Evolutionary conservation across 2,329 filamentous ascomycete species (phyloP).

Genomic region (Plenodomus biglobosus): DNA sequence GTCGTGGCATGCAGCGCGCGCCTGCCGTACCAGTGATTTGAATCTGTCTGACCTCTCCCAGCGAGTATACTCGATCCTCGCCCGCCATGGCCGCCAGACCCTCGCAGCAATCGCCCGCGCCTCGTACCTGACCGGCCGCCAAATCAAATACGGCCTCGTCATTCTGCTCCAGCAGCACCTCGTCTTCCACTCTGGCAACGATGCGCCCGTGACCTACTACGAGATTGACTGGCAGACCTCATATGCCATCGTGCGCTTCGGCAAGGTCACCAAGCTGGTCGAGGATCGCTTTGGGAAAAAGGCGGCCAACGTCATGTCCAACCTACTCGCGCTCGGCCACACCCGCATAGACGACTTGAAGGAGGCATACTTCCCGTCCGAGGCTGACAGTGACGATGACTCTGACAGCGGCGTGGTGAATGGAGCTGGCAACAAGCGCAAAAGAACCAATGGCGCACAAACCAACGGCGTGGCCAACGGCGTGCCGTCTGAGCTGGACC

Average conservation of each 20-base stretch:
- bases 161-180: constrained; percentile 89
- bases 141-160: constrained; percentile 78
- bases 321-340: constrained; percentile 75
- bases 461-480: constrained; percentile 23
- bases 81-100: constrained; percentile 75
- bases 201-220: constrained; percentile 70
- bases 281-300: constrained; percentile 72
- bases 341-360: constrained; percentile 69
- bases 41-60: constrained; percentile 45
- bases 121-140: constrained; percentile 70
- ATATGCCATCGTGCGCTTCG: constrained; percentile 78
- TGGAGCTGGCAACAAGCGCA: constrained; percentile 26
- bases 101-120: constrained; percentile 69
- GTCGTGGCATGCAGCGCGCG: constrained; percentile 8
- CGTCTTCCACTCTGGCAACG: constrained; percentile 69
- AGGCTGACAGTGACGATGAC: constrained; percentile 35
- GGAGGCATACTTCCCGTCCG: constrained; percentile 59
- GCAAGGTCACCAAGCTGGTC: constrained; percentile 77
- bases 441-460: constrained; percentile 23
- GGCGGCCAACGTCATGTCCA: constrained; percentile 73
- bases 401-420: constrained; percentile 33
- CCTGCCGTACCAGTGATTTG: neutral
- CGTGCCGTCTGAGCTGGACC: constrained; percentile 9
- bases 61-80: constrained; percentile 81
- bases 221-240: constrained; percentile 79